A percentile compares a stretch with the other conserved stretches of the same genome.
phyloP scores from a whole-genome alignment of 2,329 filamentous ascomycete genomes.

The Epichloe festucae region DNA sequence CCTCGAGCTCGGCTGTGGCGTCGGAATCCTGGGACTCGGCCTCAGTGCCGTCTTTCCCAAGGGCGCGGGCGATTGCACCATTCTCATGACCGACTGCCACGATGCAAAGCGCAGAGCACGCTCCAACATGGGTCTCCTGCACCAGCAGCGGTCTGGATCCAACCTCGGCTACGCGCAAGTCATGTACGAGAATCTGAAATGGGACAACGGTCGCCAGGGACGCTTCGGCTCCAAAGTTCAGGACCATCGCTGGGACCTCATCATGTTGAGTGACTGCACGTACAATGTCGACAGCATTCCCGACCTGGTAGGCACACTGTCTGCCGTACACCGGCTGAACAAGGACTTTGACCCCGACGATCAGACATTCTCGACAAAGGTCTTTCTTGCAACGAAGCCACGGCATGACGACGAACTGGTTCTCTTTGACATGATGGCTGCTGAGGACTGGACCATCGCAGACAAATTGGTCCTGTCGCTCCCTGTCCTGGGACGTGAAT shows the following conservation, averaged over 20 bases:
- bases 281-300: conserved; percentile 46
- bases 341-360: conserved; percentile 9
- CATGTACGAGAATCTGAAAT: conserved; percentile 43
- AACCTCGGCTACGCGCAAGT: conserved; percentile 14
- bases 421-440: conserved; percentile 33
- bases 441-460: conserved; percentile 30
- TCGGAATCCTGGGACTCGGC: conserved; percentile 41
- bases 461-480: conserved; percentile 31
- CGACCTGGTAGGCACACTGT: conserved; percentile 39
- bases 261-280: conserved; percentile 47
- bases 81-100: conserved; percentile 42
- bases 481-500: conserved; percentile 30
- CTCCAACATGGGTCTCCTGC: conserved; percentile 31
- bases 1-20: conserved; percentile 43
- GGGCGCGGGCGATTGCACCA: conserved; percentile 14
- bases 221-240: conserved; percentile 27
- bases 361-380: conserved; percentile 21
- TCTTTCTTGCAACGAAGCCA: conserved; percentile 43
- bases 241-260: conserved; percentile 35
- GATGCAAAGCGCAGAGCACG: conserved; percentile 37
- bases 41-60: conserved; percentile 25
- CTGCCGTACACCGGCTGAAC: conserved; percentile 31
- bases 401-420: conserved; percentile 39
- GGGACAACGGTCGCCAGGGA: conserved; percentile 37
- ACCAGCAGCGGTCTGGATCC: conserved; percentile 5